Base-by-base conservation (phyloP, 345 rosid species). In the Lumnitzera racemosa region DNA sequence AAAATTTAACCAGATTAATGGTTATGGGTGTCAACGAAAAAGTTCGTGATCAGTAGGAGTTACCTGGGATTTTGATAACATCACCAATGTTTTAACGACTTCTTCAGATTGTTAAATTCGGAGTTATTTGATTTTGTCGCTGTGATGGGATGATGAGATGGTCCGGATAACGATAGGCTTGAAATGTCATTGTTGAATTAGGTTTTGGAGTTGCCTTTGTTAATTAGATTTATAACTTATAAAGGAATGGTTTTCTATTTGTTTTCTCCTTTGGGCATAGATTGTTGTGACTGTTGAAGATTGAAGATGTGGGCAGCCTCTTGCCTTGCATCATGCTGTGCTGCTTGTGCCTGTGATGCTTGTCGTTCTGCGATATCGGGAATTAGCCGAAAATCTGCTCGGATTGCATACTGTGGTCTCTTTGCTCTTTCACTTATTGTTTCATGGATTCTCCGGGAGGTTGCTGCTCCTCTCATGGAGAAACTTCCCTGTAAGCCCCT, bases 391-490 rank as follows among this genome's bases (percentile, higher is more conserved):
- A 82, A 80, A 51, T 95, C 99, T 4, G 99, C 98, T 13, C 84
- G 99, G 72, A 95, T 95, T 68, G 99, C 98, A 0, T 95, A 95
- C 62, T 90, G 98, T 61, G 96, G 97, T 24, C 96, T 95, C 78
- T 95, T 95, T 62, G 96, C 92, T 5, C 95, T 90, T 49, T 95
- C 98, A 25, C 71, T 95, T 27, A 70, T 95, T 9, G 95, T 95
- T 64, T 81, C 99, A 41, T 88, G 97, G 97, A 90, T 95, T 66
- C 94, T 95, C 46, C 95, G 96, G 46, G 97, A 90, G 56, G 94
- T 95, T 46, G 99, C 99, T 23, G 98, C 98, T 62, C 99, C 97
- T 64, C 91, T 95, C 60, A 83, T 95, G 99, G 99, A 95, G 79
- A 85, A 90, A 63, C 65, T 95, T 36, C 99, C 99, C 67, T 90